Evolutionary conservation across 352 stramenopile genomes (phyloP).

Genomic region (Pythium angustatum): DNA sequence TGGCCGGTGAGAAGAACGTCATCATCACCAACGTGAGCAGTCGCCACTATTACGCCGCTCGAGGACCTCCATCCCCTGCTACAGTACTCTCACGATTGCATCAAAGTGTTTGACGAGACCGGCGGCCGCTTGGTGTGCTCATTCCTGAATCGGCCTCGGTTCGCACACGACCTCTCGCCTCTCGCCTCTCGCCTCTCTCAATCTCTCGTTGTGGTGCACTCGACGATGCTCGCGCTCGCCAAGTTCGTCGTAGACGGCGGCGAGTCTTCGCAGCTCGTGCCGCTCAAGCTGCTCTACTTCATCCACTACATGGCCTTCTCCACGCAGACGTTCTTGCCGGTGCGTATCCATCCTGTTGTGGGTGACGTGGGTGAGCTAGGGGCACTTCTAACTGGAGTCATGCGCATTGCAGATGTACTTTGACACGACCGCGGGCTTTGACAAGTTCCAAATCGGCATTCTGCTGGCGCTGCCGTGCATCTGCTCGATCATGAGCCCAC

Average conservation of each 20-base stretch:
- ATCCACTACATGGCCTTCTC: slow-evolving; percentile 72
- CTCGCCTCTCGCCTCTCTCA: too few relatives aligned
- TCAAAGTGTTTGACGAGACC: neutral
- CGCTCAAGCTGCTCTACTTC: slow-evolving; percentile 73
- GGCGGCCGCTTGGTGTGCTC: too few relatives aligned
- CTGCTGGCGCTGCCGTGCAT: slow-evolving; percentile 66
- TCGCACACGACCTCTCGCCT: neutral
- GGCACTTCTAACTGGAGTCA: neutral
- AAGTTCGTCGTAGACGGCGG: slow-evolving; percentile 61
- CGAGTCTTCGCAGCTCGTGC: slow-evolving; percentile 58
- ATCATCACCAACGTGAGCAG: neutral
- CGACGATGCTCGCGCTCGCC: slow-evolving; percentile 3
- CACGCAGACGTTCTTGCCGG: slow-evolving; percentile 67
- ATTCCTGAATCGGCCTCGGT: neutral
- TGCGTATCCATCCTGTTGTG: too few relatives aligned
- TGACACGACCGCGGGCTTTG: slow-evolving; percentile 51
- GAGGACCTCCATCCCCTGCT: neutral
- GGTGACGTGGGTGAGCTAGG: neutral
- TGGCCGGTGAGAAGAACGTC: neutral
- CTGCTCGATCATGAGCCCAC: slow-evolving; percentile 66
- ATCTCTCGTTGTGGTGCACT: too few relatives aligned
- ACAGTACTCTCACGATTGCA: neutral
- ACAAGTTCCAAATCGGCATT: slow-evolving; percentile 80
- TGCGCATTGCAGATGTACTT: slow-evolving; percentile 49
- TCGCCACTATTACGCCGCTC: too few relatives aligned